A percentile compares a stretch with the other conserved stretches of the same genome.
These are phyloP conservation scores for Goffeauzyma gilvescens DNA, from an alignment of 768 basidiomycete species.

Conservation along the genomic window DNA sequence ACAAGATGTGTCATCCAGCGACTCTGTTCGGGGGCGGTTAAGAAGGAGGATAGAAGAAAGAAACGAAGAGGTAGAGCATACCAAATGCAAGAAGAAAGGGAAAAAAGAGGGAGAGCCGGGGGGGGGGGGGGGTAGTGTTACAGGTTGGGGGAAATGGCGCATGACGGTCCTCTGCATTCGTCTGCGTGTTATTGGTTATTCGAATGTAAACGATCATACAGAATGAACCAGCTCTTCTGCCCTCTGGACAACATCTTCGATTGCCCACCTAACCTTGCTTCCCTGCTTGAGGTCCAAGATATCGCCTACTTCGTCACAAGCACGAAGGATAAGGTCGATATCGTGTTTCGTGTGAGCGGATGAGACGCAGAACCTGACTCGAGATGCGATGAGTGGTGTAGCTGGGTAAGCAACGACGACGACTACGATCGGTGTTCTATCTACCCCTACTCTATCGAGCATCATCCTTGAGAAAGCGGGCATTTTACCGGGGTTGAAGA, in stretches of 20 bases:
- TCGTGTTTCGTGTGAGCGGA: constrained; percentile 95
- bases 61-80: no score
- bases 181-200: no score
- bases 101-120: no score
- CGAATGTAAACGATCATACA: no score
- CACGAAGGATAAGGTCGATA: constrained; percentile 62
- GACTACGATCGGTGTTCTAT: constrained; percentile 54
- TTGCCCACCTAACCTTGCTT: constrained; percentile 48
- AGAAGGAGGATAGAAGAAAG: no score
- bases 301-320: constrained; percentile 82
- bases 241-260: constrained; percentile 51
- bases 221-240: constrained; percentile 52
- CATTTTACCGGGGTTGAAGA: constrained; percentile 92
- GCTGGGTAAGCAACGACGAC: constrained; percentile 62
- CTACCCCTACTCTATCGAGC: constrained; percentile 38
- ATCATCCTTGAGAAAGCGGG: constrained; percentile 74
- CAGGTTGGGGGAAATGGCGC: no score
- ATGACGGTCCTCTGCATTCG: no score
- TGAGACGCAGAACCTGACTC: constrained; percentile 84
- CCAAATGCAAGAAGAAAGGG: no score
- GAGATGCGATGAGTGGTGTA: constrained; percentile 66
- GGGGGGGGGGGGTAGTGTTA: neutral
- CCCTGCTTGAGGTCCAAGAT: constrained; percentile 70
- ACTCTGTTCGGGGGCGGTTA: no score
- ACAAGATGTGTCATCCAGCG: no score